Base-by-base conservation (phyloP, 768 basidiomycete species). In the Kondoa subrosea region DNA sequence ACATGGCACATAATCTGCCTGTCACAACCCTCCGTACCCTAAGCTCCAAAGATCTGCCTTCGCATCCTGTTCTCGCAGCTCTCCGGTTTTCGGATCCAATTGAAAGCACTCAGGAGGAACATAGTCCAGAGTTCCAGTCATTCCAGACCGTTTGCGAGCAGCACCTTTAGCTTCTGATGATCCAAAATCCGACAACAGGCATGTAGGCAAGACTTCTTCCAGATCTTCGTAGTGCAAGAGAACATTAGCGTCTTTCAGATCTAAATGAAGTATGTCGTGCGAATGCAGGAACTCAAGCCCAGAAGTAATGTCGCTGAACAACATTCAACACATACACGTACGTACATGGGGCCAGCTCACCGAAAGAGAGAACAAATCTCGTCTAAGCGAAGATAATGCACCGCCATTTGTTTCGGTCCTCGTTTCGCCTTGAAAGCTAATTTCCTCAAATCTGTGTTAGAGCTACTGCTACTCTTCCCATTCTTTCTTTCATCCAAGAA, bases 21-120 rank as follows among this genome's bases (percentile, higher is more conserved):
- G 34, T n/a, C 63, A 33, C 31, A 15, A 64, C 15, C 27, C 32
- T 70, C 92, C 40, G 8, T 21, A 50, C 40, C 40, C 92, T 17
- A 97, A 81, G 3, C 89, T 89, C 92, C 93, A 97, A 85, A 95
- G 91, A 75, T 97, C 92, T 2, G 88, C 83, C 74, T 91, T 91
- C 0, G 89, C 89, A 73, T 89, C 87, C 1, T 89, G 81, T 59
- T 87, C 85, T 4, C 79, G 80, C 4, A 88, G 83, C 26, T 81
- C 76, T 0, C 88, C 88, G 0, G 84, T 85, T 3, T 27, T 79
- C 77, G 16, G 83, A 84, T 75, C 74, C 0, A 84, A 83, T 1
- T 85, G 84, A 0, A 97, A 80, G 0, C 89, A 87, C 76, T 96
- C 93, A 0, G 92, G 93, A 0, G 90, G 85, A 16, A 87, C 56